Base-by-base conservation (phyloP, 2,329 filamentous ascomycete genomes). In the Penicillium sclerotigenum region DNA sequence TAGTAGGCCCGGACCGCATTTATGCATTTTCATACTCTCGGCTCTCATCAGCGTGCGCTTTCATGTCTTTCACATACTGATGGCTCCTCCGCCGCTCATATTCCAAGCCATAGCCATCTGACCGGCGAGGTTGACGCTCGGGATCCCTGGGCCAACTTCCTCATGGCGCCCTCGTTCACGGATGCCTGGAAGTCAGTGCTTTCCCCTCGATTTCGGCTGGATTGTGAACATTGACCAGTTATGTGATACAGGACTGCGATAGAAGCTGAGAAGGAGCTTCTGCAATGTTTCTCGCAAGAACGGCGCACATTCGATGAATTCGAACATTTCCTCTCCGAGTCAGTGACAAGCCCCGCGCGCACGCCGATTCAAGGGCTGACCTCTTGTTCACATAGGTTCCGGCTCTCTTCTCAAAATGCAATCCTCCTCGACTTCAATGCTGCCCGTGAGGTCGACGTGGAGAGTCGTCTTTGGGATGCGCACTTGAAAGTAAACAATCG, bases 401-500 rank as follows among this genome's bases (percentile, higher is more conserved):
- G 90, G 63, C 77, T 86, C 47, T 81, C 83, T 57, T 92, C 87
- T 70, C 86, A 92, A 69, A 81, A 83, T 61, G 83, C 85, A 54
- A 86, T 93, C 57, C 89, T 91, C 69, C 76, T 82, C 69, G 87
- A 96, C 73, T 72, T 75, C 53, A 70, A 74, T 58, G 62, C 69
- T 47, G 70, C 73, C 43, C 67, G 80, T 79, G 58, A 77, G 79
- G 60, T 81, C 85, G 81, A 85, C 54, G 81, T 88, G 50, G 91
- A 96, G 72, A 74, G 79, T 56, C 81, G 80, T 58, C 82, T 97
- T 45, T 97, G 93, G 93, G 80, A 85, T 58, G 82, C 85, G 51
- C 93, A 97, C 74, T 82, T 83, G 59, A 82, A 84, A 64, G 86
- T 96, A 71, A 95, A 94, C 71, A 81, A 80, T 64, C 85, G 87